Base-by-base conservation (phyloP, 106 monocot genomes). In the Posidonia australis region DNA sequence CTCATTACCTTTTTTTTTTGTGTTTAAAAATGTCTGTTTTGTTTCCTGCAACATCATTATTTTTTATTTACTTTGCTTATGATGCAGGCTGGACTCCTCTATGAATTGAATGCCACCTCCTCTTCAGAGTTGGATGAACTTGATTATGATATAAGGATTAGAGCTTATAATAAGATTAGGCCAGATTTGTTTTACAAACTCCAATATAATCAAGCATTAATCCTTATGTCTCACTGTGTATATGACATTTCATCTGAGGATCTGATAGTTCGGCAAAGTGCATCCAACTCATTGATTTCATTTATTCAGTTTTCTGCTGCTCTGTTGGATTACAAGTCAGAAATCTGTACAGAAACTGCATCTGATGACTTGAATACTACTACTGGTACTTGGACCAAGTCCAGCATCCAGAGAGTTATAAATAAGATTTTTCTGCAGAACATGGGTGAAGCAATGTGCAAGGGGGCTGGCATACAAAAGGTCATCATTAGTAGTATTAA, bases 201-300 rank as follows among this genome's bases (percentile, higher is more conserved):
- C 27, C 57, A 44, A 60, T 66, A 77, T 21, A 77, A 82, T 54
- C 86, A 87, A 70, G 71, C 84, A 60, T 72, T 77, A 21, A 71
- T 76, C 21, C 68, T 96, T 20, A 66, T 96, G 53, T 90, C 90
- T 18, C 90, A 96, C 10, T 96, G 86, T 76, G 77, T 90, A 20
- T 78, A 79, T 73, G 86, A 96, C 41, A 84, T 96, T 74, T 80
- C 86, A 43, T 96, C 87, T 58, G 84, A 74, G 59, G 92, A 90
- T 61, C 57, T 84, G 31, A 77, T 90, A 66, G 74, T 96, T 61
- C 69, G 90, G 17, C 87, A 96, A 72, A 75, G 87, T 78, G 96
- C 96, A 54, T 84, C 78, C 5, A 84, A 60, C 62, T 65, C 87
- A 48, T 81, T 96, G 69, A 42, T 70, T 27, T 77, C 86, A 18